Conservation (phyloP, 202 grass and related monocot species). For the Carex arenaria region DNA sequence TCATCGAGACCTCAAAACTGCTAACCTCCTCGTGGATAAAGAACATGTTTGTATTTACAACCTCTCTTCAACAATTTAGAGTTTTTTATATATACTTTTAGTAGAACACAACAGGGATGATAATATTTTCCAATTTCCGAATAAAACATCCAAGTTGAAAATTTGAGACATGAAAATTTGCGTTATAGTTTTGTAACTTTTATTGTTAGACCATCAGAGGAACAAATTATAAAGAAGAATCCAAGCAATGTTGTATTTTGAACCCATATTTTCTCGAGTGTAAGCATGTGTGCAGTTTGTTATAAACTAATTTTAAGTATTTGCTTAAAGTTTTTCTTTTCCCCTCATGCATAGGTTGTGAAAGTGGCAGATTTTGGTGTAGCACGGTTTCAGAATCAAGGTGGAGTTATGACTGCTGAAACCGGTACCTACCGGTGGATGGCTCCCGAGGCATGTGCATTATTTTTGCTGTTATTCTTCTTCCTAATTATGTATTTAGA, state of each 20-base stretch:
- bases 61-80: conserved; percentile 6
- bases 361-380: conserved; percentile 98
- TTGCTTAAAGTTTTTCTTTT: not conserved
- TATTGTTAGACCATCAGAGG: too few relatives aligned
- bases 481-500: not conserved
- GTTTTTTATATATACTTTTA: not conserved
- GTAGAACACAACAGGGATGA: not conserved
- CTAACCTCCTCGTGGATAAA: conserved; percentile 94
- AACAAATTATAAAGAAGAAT: too few relatives aligned
- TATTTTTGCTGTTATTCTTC: not conserved
- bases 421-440: conserved; percentile 99
- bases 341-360: conserved; percentile 32
- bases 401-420: conserved; percentile 92
- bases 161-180: not conserved
- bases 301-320: not conserved
- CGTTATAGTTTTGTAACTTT: not conserved
- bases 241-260: not conserved
- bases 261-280: not conserved
- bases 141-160: conserved; percentile 12
- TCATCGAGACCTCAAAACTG: conserved; percentile 92
- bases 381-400: conserved; percentile 79
- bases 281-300: not conserved
- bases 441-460: conserved; percentile 78
- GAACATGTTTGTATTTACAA: conserved; percentile 48
- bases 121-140: not conserved